Evolutionary conservation across 345 rosid genomes (phyloP).

Genomic region (Jatropha curcas): DNA sequence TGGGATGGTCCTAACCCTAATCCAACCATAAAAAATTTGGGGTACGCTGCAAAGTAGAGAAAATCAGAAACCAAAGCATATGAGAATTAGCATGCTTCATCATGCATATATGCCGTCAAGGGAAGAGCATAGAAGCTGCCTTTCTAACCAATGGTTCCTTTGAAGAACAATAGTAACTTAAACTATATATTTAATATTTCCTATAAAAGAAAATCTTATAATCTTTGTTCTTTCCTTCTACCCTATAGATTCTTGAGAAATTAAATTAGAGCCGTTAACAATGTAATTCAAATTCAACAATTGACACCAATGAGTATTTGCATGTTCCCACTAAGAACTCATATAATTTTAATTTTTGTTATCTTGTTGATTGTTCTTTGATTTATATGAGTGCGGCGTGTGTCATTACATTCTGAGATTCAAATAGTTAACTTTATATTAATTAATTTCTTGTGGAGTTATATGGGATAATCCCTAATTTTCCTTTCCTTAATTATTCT

Average conservation of each 20-base stretch:
- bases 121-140: background rate
- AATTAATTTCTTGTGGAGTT: no score
- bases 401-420: background rate
- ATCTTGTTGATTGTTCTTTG: slow-evolving; percentile 11
- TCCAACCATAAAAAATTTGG: background rate
- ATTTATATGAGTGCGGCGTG: background rate
- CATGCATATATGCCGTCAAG: background rate
- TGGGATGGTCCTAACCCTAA: background rate
- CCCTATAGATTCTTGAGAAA: background rate
- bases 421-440: background rate
- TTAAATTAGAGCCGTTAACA: background rate
- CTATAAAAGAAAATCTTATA: no score
- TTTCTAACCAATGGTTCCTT: background rate
- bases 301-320: background rate
- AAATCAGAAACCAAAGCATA: no score
- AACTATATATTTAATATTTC: background rate
- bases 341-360: background rate
- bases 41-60: background rate
- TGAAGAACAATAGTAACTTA: slow-evolving; percentile 1
- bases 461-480: no score
- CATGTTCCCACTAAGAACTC: background rate
- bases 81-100: no score
- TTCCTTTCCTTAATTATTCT: no score
- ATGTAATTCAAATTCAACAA: background rate
- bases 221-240: no score